Base-by-base conservation (phyloP, 2,329 filamentous ascomycete species). In the Grosmannia huntii region DNA sequence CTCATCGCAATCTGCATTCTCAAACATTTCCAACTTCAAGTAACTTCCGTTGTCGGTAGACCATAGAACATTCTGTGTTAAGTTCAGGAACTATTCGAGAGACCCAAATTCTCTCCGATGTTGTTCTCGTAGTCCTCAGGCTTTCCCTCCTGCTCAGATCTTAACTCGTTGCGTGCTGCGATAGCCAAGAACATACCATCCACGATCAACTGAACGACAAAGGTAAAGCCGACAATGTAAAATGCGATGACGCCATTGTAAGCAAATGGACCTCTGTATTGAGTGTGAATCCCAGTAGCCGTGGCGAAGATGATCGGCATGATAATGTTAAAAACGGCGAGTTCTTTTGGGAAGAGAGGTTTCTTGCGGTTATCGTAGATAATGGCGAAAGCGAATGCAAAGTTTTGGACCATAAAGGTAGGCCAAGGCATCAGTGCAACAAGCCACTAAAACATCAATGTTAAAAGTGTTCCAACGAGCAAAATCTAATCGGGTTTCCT, bases 221-320 rank as follows among this genome's bases (percentile, higher is more conserved):
- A 57, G 1, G 55, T 59, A 33, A 59, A 57, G 21, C 58, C 58
- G 10, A 59, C 55, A 16, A 59, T 49, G 23, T 14, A 59, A 16
- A 59, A 59, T 0, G 58, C 55, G n/a, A 59, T 50, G 1, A 56
- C 51, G 3, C 58, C 58, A 33, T 59, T 59, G 23, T 55, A 59
- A 5, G 58, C 58, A 33, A 59, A 56, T 14, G 58, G 54, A 1
- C 58, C 58, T 19, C 19, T 49, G 44, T 57, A 4, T 11, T 50
- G 28, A 3, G 59, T 60, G 49, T 60, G 59, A 16, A 57, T 55
- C 23, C 55, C 59, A 4, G 59, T 53, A 25, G 59, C 59, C 4
- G 48, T 55, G 38, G 56, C 52, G 31, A 60, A 60, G 21, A 60
- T 57, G 25, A 57, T 57, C 16, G 59, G 59, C 59, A 60, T 57